Evolutionary conservation across 306 rosid species (phyloP).

Genomic region (Gynostemma pentaphyllum): DNA sequence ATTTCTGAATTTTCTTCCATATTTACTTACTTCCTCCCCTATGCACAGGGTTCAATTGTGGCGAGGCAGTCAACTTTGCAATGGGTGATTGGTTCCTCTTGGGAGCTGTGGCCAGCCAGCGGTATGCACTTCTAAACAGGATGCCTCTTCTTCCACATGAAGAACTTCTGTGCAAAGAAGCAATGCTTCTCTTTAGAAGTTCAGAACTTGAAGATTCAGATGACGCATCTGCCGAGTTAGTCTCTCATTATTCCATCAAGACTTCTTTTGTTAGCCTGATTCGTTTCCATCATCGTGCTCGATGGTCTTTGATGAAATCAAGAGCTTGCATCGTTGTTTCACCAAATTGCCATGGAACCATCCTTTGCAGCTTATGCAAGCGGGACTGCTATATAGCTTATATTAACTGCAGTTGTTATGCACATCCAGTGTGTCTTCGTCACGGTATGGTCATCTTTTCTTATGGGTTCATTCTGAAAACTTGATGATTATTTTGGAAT

Average conservation of each 20-base stretch:
- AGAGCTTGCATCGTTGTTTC: slow-evolving; percentile 43
- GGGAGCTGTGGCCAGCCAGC: slow-evolving; percentile 86
- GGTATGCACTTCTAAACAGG: slow-evolving; percentile 79
- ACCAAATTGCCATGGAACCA: slow-evolving; percentile 50
- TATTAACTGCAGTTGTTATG: slow-evolving; percentile 65
- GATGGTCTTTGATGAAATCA: slow-evolving; percentile 75
- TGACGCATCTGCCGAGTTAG: slow-evolving; percentile 34
- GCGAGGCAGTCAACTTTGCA: slow-evolving; percentile 98
- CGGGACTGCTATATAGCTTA: slow-evolving; percentile 78
- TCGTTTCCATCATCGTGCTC: slow-evolving; percentile 79
- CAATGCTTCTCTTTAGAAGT: slow-evolving; percentile 55
- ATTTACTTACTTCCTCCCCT: not conserved
- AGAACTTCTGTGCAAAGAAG: slow-evolving; percentile 93
- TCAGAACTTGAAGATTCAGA: slow-evolving; percentile 62
- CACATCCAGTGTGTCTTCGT: slow-evolving; percentile 84
- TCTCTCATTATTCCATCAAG: slow-evolving; percentile 43
- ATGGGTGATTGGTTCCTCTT: slow-evolving; percentile 95
- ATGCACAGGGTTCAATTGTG: slow-evolving; percentile 84
- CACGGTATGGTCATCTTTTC: slow-evolving; percentile 54
- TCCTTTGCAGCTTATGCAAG: slow-evolving; percentile 84
- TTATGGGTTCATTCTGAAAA: not conserved
- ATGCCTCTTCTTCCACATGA: slow-evolving; percentile 87
- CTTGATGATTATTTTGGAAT: not conserved
- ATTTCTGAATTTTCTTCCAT: not conserved
- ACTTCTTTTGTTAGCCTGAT: slow-evolving; percentile 60